Conservation (phyloP, 73 alveolate genomes). For the Tetrahymena elliotti region DNA sequence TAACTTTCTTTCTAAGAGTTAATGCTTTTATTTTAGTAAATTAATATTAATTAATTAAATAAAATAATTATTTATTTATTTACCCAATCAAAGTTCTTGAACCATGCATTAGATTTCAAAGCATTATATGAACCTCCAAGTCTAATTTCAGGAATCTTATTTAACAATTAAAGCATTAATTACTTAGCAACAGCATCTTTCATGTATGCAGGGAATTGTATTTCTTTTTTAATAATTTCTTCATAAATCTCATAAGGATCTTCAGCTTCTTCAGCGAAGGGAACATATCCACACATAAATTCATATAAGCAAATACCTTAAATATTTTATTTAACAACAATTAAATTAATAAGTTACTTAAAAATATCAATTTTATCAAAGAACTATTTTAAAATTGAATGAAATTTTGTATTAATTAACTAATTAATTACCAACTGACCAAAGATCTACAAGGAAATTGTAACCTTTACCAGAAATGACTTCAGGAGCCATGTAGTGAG, state of each 20-base stretch:
- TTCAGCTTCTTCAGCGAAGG: conserved; percentile 67
- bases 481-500: conserved; percentile 52
- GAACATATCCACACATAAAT: conserved; percentile 60
- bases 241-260: conserved; percentile 59
- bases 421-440: conserved; percentile 37
- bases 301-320: conserved; percentile 42
- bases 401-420: background rate
- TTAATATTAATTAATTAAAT: background rate
- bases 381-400: too few relatives aligned
- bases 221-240: conserved; percentile 16
- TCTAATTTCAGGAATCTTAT: conserved; percentile 29
- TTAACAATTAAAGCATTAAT: conserved; percentile 14
- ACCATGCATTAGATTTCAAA: conserved; percentile 20
- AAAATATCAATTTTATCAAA: too few relatives aligned
- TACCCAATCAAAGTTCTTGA: conserved; percentile 41
- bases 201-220: conserved; percentile 41
- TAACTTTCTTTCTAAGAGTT: background rate
- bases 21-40: background rate
- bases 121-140: conserved; percentile 38
- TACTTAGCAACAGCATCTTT: conserved; percentile 18
- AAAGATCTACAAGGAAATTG: conserved; percentile 29
- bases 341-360: background rate
- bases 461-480: conserved; percentile 45
- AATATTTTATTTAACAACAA: background rate
- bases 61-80: background rate